Base-by-base conservation (phyloP, 371 early-diverging fungal species). In the Lichtheimia hyalospora region DNA sequence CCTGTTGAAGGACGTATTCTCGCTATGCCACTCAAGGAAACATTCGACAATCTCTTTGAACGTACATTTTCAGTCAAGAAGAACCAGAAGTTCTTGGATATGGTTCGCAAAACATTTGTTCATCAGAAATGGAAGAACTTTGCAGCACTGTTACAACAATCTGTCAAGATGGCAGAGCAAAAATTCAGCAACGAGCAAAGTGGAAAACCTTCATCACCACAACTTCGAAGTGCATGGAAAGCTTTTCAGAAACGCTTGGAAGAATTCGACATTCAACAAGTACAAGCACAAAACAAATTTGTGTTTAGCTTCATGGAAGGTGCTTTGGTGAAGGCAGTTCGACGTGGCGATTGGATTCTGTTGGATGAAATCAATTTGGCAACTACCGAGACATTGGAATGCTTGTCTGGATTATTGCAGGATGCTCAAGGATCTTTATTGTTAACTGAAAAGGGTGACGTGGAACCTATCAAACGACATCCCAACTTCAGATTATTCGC, bases 301-400 rank as follows among this genome's bases (percentile, higher is more conserved):
- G 87, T 94, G 28, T 99, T 99, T 69, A 87, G 85, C 44, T 99
- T 96, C 70, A 85, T 96, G 69, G 97, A 99, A 73, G 99, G 99
- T 25, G 77, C 93, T 3, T 77, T 99, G 3, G 93, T 95, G 3
- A 84, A 91, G 70, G 99, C 99, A 0, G 89, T 99, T 4, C 84
- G 85, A 49, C 80, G 91, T 10, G 99, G 99, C 28, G 89, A 93
- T 62, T 99, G 99, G 99, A 88, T 99, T 27, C 73, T 99, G 58
- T 82, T 99, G n/a, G 99, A 99, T 77, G 99, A 99, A 82, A 92
- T 99, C 73, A 99, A 99, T 74, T 80, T 99, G 68, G 97, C 98
- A 6, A 83, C 94, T 3, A 86, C 97, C 5, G 99, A 99, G 74
- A 96, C 97, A 0, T 75, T 99, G 23, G 94, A 96, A 53, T 91